phyloP scores from a whole-genome alignment of 225 moss, liverwort and hornwort species.

The Polytrichum formosum region DNA sequence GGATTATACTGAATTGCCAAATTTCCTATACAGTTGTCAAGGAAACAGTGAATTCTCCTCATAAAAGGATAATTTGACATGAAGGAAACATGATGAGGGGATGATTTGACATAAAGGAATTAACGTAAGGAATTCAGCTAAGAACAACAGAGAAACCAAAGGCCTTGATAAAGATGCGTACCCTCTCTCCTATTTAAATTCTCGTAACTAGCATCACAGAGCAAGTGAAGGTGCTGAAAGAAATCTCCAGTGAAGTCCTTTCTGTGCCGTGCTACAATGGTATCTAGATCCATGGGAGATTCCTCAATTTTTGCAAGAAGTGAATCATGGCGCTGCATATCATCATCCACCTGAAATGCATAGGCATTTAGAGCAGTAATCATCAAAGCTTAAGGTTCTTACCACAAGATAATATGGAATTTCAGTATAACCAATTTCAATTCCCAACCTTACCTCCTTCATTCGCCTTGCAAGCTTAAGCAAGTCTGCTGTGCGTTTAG shows the following conservation, averaged over 20 bases:
- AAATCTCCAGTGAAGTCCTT: conserved; percentile 90
- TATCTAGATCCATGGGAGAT: conserved; percentile 49
- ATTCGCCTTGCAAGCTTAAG: conserved; percentile 81
- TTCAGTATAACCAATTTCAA: background rate
- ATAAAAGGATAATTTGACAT: background rate
- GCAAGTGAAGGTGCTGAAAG: conserved; percentile 77
- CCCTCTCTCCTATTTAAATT: conserved; percentile 57
- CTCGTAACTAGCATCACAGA: conserved; percentile 68
- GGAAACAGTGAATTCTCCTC: background rate
- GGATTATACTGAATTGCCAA: no score
- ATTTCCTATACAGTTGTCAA: no score
- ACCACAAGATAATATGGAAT: no score
- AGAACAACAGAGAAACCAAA: background rate
- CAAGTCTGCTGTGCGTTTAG: conserved; percentile 68
- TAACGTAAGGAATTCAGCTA: no score
- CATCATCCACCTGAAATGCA: conserved; percentile 76
- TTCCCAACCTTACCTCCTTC: conserved; percentile 57
- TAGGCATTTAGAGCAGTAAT: conserved; percentile 6
- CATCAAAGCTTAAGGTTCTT: background rate
- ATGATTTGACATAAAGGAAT: no score
- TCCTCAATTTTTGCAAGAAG: conserved; percentile 58
- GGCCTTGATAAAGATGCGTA: conserved; percentile 7
- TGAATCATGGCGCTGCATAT: conserved; percentile 73
- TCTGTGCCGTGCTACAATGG: conserved; percentile 62
- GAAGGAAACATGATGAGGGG: no score